phyloP scores from a whole-genome alignment of 2,329 filamentous ascomycete species.

The Fusarium longipes region DNA sequence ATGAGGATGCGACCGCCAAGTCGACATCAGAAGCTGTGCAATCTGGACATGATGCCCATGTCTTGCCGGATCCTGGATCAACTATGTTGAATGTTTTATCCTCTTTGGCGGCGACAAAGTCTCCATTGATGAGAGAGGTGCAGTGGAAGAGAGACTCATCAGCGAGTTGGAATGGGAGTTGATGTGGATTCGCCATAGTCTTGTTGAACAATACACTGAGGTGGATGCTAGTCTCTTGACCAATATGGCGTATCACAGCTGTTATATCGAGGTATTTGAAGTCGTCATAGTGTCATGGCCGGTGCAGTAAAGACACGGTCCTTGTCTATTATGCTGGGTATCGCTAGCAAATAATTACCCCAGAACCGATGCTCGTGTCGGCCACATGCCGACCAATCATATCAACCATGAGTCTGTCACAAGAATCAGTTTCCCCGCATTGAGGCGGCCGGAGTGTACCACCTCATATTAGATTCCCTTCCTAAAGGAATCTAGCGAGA shows the following conservation, averaged over 20 bases:
- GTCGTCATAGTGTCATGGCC: background rate
- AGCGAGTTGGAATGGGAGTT: background rate
- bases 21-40: constrained; percentile 46
- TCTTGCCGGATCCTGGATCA: constrained; percentile 1
- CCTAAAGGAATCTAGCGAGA: background rate
- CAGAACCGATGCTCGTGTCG: background rate
- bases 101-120: background rate
- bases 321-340: background rate
- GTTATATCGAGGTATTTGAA: background rate
- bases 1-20: constrained; percentile 34
- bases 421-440: constrained; percentile 7
- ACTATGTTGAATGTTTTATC: background rate
- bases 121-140: background rate
- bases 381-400: background rate
- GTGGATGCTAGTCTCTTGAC: no score
- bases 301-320: no score
- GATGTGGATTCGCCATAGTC: background rate
- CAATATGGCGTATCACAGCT: background rate
- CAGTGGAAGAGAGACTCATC: background rate
- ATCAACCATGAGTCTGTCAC: background rate
- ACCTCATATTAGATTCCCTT: background rate
- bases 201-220: background rate
- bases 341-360: no score
- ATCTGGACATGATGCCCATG: constrained; percentile 10
- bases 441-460: background rate